Base-by-base conservation (phyloP, 2,329 filamentous ascomycete genomes). In the Sporothrix curviconia region DNA sequence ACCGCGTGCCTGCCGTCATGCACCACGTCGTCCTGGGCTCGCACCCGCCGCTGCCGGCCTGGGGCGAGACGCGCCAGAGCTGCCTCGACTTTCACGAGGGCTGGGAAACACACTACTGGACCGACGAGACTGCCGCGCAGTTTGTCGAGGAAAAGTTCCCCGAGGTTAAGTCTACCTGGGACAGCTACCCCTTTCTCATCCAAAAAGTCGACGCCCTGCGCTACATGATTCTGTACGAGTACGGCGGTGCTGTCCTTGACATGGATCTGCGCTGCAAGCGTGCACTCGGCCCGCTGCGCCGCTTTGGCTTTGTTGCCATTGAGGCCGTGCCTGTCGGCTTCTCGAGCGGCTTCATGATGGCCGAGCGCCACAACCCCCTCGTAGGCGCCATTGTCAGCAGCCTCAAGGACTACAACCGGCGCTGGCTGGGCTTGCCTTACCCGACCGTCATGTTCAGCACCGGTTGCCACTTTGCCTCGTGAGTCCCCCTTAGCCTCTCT, bases 141-240 rank as follows among this genome's bases (percentile, higher is more conserved):
- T 91, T 92, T 65, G 90, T 92, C 64, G 79, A 79, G 37, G 75
- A 78, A 28, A 82, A 91, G 69, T 92, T 90, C 65, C 82, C 87
- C 1, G 90, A 87, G 84, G 91, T 90, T 69, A 74, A 89, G 15
- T 77, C 83, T 51, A 90, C 86, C 0, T 92, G 88, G 66, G 84
- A 89, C 66, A 78, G 78, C 65, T 92, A 92, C 71, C 78, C 76
- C 37, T 88, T 85, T 68, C 83, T 85, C 7, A 90, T 92, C 62
- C 86, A 91, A 71, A 81, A 87, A 59, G 86, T 88, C 57, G 88
- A 92, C 66, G 78, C 86, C 5, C 87, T 92, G 65, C 81, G 88
- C 51, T 92, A 92, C 72, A 92, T 92, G 68, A 78, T 91, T 25
- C 77, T 92, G 30, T 80, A 84, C 54, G 82, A 89, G 70, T 92